phyloP scores from a whole-genome alignment of 192 early-diverging fungal species.

The Mortierella antarctica region DNA sequence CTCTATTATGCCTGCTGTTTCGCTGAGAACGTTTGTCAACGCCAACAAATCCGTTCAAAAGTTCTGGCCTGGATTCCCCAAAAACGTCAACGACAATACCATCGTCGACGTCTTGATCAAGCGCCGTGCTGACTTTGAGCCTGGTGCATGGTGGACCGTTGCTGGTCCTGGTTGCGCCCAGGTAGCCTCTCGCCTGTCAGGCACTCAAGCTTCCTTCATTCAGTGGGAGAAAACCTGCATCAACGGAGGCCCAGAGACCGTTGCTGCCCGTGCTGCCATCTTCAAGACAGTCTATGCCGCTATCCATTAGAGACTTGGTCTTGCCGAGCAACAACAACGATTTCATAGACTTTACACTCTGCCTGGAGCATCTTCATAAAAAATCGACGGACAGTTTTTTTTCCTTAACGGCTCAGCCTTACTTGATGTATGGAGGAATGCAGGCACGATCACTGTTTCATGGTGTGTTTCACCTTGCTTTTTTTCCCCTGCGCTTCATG shows the following conservation, averaged over 20 bases:
- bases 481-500: too few relatives aligned
- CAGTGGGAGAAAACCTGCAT: conserved; percentile 41
- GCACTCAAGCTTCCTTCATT: conserved; percentile 19
- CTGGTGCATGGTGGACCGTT: conserved; percentile 50
- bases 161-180: conserved; percentile 30
- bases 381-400: too few relatives aligned
- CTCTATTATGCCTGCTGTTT: conserved; percentile 44
- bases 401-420: too few relatives aligned
- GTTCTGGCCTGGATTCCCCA: conserved; percentile 37
- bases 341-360: too few relatives aligned
- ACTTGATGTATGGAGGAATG: too few relatives aligned
- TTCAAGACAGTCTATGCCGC: conserved; percentile 35
- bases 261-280: conserved; percentile 35
- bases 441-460: too few relatives aligned
- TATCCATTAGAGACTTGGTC: conserved; percentile 6
- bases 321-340: too few relatives aligned
- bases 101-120: conserved; percentile 48
- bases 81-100: conserved; percentile 11
- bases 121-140: conserved; percentile 40
- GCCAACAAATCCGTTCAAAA: conserved; percentile 49
- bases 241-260: conserved; percentile 27
- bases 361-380: too few relatives aligned
- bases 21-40: conserved; percentile 32
- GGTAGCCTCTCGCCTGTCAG: conserved; percentile 6
- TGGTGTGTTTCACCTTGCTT: too few relatives aligned